Evolutionary conservation across 495 filamentous ascomycete genomes (phyloP), one percentile per base, ranked within the genome.

Genomic region (Annulohypoxylon bovei): DNA sequence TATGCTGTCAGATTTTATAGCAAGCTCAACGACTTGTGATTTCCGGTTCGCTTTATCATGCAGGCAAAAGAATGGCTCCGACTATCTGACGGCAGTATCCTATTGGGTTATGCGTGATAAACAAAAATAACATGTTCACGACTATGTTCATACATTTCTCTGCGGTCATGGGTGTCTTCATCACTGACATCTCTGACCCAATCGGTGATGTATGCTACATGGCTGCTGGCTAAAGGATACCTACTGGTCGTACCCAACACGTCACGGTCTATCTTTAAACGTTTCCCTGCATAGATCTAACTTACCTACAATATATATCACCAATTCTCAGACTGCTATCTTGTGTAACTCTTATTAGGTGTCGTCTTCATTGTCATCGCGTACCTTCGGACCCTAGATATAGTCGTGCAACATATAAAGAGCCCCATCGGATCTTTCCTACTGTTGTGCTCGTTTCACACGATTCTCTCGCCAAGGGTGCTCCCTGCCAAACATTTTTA

Each of bases 371-470:
- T 12, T 62, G 22, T 1, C 53, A 35, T 39, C 46, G 55, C 61
- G 33, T 54, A 56, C 53, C 47, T 20, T 30, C 9, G 46, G 37
- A 33, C 37, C 54, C 49, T 54, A 60, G 25, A 11, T 52, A 58
- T 72, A 54, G 54, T 72, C 44, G 69, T 77, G 63, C 69, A 72
- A 70, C 72, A 75, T 77, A 77, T 75, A 77, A 73, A 75, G 73
- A 75, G 66, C 70, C 50, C 56, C 66, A 44, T 68, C 65, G 55
- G 73, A 39, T 66, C 68, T 23, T 72, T 68, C 53, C 30, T 39
- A 65, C 69, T 66, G 58, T 32, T 40, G 54, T 72, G 50, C 49
- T 70, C 44, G 73, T 70, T 77, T 46, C 69, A 73, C 66, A 74
- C 64, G 60, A 59, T 69, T 68, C 30, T 52, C 50, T 61, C 67